phyloP scores from a whole-genome alignment of 148 eudicot species.

The Chenopodium suecicum region DNA sequence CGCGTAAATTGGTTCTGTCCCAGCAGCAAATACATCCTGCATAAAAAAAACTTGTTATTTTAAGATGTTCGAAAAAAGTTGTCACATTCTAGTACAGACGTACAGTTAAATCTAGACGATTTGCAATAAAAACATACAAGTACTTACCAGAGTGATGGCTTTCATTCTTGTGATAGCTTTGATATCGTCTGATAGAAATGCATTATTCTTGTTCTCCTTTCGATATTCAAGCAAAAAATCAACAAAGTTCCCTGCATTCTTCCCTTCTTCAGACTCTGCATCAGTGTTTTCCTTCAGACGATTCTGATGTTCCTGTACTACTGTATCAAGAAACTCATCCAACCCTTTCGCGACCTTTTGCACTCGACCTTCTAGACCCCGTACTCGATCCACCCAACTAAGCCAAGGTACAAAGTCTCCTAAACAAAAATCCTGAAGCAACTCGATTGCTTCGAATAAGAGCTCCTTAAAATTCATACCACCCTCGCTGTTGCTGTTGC shows the following conservation, averaged over 20 bases:
- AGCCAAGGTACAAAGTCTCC: slow-evolving; percentile 49
- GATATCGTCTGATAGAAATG: neutral
- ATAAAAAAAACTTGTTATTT: too few relatives aligned
- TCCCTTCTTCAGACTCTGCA: neutral
- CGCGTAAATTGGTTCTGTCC: too few relatives aligned
- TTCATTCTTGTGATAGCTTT: slow-evolving; percentile 31
- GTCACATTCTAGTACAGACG: too few relatives aligned
- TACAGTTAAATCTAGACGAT: too few relatives aligned
- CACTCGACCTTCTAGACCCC: slow-evolving; percentile 29
- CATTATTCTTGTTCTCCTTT: too few relatives aligned
- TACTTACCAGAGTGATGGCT: too few relatives aligned
- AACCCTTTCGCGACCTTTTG: slow-evolving; percentile 35
- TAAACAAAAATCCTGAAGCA: slow-evolving; percentile 29
- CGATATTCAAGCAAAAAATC: too few relatives aligned
- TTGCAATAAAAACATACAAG: too few relatives aligned
- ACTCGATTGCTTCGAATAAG: slow-evolving; percentile 9
- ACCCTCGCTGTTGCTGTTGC: neutral
- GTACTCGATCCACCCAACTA: slow-evolving; percentile 39
- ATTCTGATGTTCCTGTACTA: slow-evolving; percentile 29
- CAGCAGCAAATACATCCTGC: too few relatives aligned
- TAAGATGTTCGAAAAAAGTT: too few relatives aligned
- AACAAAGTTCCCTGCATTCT: neutral
- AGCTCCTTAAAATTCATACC: slow-evolving; percentile 11
- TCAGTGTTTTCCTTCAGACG: neutral
- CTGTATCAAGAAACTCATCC: slow-evolving; percentile 38